These are phyloP conservation scores for Bertia moriformis DNA, from an alignment of 2,329 filamentous ascomycete species.

Conservation along the genomic window DNA sequence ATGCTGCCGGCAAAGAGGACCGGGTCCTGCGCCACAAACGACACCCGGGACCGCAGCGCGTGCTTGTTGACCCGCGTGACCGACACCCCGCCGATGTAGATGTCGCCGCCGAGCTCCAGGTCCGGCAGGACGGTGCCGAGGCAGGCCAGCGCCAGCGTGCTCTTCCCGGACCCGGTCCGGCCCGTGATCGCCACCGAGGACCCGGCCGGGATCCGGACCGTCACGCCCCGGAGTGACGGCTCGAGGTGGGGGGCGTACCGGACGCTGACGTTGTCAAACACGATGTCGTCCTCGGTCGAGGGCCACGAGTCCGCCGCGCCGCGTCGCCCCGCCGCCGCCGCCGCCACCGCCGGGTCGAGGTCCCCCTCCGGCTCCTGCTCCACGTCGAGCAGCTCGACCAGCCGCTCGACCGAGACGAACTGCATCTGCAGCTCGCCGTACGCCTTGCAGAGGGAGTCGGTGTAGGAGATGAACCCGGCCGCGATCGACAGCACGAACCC, in stretches of 20 bases:
- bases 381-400: conserved; percentile 67
- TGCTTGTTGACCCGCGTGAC: conserved; percentile 43
- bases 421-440: conserved; percentile 84
- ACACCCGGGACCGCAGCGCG: conserved; percentile 40
- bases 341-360: conserved; percentile 53
- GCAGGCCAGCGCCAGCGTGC: conserved; percentile 30
- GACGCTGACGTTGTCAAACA: conserved; percentile 65
- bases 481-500: conserved; percentile 72
- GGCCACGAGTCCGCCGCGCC: no score
- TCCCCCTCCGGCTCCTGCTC: conserved; percentile 60
- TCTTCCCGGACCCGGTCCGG: neutral
- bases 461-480: conserved; percentile 52
- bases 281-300: conserved; percentile 52
- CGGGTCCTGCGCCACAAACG: conserved; percentile 52
- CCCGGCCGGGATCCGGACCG: conserved; percentile 34
- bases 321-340: no score
- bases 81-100: conserved; percentile 43
- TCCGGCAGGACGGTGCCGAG: conserved; percentile 36
- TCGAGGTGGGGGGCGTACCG: conserved; percentile 68
- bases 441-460: conserved; percentile 59
- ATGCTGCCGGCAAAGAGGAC: conserved; percentile 49
- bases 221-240: conserved; percentile 53
- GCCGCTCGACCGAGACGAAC: conserved; percentile 77
- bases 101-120: conserved; percentile 27
- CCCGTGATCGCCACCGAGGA: neutral